Evolutionary conservation across 129 eudicot genomes (phyloP), one percentile per base, ranked within the genome.

Genomic region (Saposhnikovia divaricata): DNA sequence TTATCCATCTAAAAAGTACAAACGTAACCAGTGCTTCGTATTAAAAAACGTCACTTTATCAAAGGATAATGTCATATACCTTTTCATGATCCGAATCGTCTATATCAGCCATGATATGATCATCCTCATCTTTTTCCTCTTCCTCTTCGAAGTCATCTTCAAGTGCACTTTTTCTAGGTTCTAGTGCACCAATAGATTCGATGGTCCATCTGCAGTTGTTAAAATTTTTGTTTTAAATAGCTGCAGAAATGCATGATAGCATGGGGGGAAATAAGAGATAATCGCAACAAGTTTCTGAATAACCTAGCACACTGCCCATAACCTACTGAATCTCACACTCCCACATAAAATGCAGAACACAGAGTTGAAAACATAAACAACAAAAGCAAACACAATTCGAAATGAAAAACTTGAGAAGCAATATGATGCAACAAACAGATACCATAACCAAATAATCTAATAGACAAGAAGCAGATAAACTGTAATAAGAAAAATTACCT

Each of bases 81-180:
- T 92, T 92, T 63, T 90, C 96, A 71, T 87, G 85, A 80, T 74
- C 90, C 55, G 73, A 90, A 61, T 72, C 84, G 80, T 95, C 98
- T 65, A 85, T 39, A 82, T 82, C 96, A 78, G 87, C 92, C 84
- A 87, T 81, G 81, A 82, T 85, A 82, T 92, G 95, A 3, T 90
- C 96, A 69, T 92, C 98, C 45, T 95, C 98, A 38, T 95, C 98
- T 46, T 95, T 95, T 78, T 95, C 98, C 84, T 95, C 99, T 79
- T 95, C 98, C 81, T 94, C 98, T 86, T 95, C 98, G 83, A 92
- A 95, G 81, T 95, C 98, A 86, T 95, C 98, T 88, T 95, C 98
- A 61, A 95, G 91, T 47, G 93, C 98, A 86, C 98, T 95, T 86
- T 92, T 90, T 81, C 98, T 85, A 73, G 91, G 96, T 78, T 92